Conservation (phyloP, 2,329 filamentous ascomycete genomes). For the Paramyrothecium sp. region DNA sequence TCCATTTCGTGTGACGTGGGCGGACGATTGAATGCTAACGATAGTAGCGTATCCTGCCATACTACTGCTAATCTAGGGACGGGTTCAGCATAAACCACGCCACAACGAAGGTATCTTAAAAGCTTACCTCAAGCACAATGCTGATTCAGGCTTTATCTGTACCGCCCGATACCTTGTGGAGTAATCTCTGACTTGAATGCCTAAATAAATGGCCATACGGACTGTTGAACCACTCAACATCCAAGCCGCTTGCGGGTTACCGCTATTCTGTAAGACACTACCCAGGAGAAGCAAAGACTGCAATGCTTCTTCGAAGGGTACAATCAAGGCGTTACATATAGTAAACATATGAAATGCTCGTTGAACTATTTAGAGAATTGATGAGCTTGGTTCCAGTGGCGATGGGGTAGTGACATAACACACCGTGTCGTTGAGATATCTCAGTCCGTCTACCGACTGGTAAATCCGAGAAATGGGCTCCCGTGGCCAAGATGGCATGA, state of each 20-base stretch:
- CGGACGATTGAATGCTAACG: background rate
- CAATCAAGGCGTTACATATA: constrained; percentile 2
- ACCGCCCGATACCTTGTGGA: background rate
- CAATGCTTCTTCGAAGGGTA: constrained; percentile 10
- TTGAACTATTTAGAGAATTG: background rate
- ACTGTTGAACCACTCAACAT: constrained; percentile 14
- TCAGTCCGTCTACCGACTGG: background rate
- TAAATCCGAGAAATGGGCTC: constrained; percentile 16
- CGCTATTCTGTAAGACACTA: constrained; percentile 14
- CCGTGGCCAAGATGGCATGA: constrained; percentile 15
- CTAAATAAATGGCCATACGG: constrained; percentile 11
- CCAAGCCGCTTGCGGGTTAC: constrained; percentile 16
- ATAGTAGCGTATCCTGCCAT: background rate
- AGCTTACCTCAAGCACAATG: background rate
- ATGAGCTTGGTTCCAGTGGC: background rate
- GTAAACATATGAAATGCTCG: background rate
- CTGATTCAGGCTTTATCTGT: background rate
- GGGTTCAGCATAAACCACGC: background rate
- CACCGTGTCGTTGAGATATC: background rate
- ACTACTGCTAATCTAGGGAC: background rate
- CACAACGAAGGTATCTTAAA: background rate
- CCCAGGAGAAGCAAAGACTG: constrained; percentile 16
- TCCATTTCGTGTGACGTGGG: background rate
- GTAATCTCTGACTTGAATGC: constrained; percentile 7
- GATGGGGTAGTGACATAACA: too few species aligned